Percentiles rank a stretch among this genome's conserved stretches.
Conservation (phyloP, 345 rosid genomes). For the Conringia planisiliqua region DNA sequence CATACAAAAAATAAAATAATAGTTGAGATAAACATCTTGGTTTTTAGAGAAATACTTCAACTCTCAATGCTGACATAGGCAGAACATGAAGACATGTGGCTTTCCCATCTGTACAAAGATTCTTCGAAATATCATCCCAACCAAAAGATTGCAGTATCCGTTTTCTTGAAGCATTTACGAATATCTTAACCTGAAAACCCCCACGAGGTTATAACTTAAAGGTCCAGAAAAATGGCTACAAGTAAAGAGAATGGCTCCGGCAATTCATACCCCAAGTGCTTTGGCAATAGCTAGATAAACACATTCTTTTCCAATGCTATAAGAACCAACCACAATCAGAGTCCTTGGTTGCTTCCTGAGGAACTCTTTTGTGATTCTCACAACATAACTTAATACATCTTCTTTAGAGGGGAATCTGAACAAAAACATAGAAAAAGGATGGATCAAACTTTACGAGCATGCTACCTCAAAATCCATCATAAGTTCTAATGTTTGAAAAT, state of each 20-base stretch:
- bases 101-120: slow-evolving; percentile 57
- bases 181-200: slow-evolving; percentile 51
- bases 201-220: not conserved
- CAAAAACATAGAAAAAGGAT: not conserved
- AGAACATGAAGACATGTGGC: slow-evolving; percentile 68
- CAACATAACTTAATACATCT: slow-evolving; percentile 58
- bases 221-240: not conserved
- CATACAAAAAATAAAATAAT: not conserved
- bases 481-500: not conserved
- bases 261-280: slow-evolving; percentile 57
- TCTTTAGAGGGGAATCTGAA: slow-evolving; percentile 77
- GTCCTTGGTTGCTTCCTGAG: slow-evolving; percentile 66
- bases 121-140: slow-evolving; percentile 62
- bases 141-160: slow-evolving; percentile 57
- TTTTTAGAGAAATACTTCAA: slow-evolving; percentile 45
- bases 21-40: not conserved
- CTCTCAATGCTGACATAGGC: slow-evolving; percentile 59
- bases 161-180: slow-evolving; percentile 61
- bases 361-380: slow-evolving; percentile 47
- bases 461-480: not conserved
- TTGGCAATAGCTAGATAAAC: slow-evolving; percentile 77
- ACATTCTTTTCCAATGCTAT: slow-evolving; percentile 78
- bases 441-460: not conserved
- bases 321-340: slow-evolving; percentile 73
- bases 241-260: not conserved